These are phyloP conservation scores for Hymenoscyphus repandus DNA, from an alignment of 2,329 filamentous ascomycete species.

Conservation along the genomic window DNA sequence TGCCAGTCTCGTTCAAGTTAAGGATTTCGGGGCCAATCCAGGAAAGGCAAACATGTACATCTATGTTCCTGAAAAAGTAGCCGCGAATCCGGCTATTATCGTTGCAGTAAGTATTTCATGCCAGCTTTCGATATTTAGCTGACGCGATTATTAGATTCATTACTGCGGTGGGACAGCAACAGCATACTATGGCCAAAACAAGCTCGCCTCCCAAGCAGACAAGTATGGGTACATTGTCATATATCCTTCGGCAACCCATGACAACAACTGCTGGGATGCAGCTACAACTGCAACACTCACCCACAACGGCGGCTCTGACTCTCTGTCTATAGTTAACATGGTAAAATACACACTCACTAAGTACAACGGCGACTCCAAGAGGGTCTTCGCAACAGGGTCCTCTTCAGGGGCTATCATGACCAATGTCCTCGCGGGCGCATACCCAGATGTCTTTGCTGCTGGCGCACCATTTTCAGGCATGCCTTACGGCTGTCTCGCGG, in stretches of 20 bases:
- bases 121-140: not conserved
- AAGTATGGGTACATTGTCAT: slow-evolving; percentile 54
- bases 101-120: not conserved
- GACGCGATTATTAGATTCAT: slow-evolving; percentile 1
- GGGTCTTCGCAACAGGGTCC: slow-evolving; percentile 49
- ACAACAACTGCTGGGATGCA: slow-evolving; percentile 54
- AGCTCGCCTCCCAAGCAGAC: slow-evolving; percentile 37
- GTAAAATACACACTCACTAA: slow-evolving; percentile 45
- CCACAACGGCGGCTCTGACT: slow-evolving; percentile 52
- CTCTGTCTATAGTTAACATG: slow-evolving; percentile 52
- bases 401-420: slow-evolving; percentile 48
- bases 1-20: no score
- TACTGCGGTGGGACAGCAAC: not conserved
- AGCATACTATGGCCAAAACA: not conserved
- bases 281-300: slow-evolving; percentile 44
- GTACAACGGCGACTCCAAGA: slow-evolving; percentile 45
- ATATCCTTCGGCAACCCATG: slow-evolving; percentile 45
- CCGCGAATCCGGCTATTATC: not conserved
- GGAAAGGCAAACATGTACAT: not conserved
- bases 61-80: slow-evolving; percentile 1
- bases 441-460: slow-evolving; percentile 43
- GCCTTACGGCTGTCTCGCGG: slow-evolving; percentile 38
- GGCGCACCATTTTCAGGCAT: slow-evolving; percentile 41
- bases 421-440: slow-evolving; percentile 42
- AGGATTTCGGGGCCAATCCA: not conserved